phyloP scores from a whole-genome alignment of 495 filamentous ascomycete genomes.

The Podospora anserina region DNA sequence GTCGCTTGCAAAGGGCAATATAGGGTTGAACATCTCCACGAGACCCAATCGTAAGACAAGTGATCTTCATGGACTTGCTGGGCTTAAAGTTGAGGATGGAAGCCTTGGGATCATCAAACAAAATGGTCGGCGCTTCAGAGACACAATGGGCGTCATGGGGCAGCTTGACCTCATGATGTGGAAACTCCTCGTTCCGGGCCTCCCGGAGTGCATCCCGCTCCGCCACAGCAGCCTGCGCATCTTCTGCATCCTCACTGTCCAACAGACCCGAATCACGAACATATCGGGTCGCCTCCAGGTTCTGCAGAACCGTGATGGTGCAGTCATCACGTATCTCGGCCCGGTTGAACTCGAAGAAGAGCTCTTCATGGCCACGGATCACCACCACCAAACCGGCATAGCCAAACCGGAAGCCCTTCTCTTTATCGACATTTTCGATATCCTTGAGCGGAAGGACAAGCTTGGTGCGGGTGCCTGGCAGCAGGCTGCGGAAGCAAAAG shows the following conservation, averaged over 20 bases:
- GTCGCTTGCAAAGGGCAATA: slow-evolving; percentile 89
- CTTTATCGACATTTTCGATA: slow-evolving; percentile 90
- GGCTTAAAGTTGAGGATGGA: slow-evolving; percentile 97
- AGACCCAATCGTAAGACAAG: slow-evolving; percentile 93
- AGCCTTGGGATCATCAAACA: slow-evolving; percentile 88
- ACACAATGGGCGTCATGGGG: slow-evolving; percentile 52
- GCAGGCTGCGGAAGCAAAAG: slow-evolving; percentile 89
- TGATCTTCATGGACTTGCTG: slow-evolving; percentile 73
- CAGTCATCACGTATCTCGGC: slow-evolving; percentile 83
- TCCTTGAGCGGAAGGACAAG: slow-evolving; percentile 88
- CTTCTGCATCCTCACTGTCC: slow-evolving; percentile 63
- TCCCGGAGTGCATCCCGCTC: slow-evolving; percentile 81
- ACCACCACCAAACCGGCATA: slow-evolving; percentile 90
- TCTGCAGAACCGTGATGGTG: slow-evolving; percentile 71
- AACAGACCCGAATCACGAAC: slow-evolving; percentile 69
- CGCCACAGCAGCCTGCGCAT: slow-evolving; percentile 72
- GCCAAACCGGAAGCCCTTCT: slow-evolving; percentile 90
- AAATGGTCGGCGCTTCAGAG: slow-evolving; percentile 62
- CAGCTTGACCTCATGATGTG: slow-evolving; percentile 56
- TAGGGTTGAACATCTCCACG: slow-evolving; percentile 96
- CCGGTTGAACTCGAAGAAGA: slow-evolving; percentile 91
- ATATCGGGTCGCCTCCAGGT: slow-evolving; percentile 68
- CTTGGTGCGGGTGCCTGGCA: slow-evolving; percentile 89
- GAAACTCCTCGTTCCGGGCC: slow-evolving; percentile 62
- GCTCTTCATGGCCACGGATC: slow-evolving; percentile 88